These are phyloP conservation scores for Penicillium longicatenatum DNA, from an alignment of 495 filamentous ascomycete species.

Conservation along the genomic window DNA sequence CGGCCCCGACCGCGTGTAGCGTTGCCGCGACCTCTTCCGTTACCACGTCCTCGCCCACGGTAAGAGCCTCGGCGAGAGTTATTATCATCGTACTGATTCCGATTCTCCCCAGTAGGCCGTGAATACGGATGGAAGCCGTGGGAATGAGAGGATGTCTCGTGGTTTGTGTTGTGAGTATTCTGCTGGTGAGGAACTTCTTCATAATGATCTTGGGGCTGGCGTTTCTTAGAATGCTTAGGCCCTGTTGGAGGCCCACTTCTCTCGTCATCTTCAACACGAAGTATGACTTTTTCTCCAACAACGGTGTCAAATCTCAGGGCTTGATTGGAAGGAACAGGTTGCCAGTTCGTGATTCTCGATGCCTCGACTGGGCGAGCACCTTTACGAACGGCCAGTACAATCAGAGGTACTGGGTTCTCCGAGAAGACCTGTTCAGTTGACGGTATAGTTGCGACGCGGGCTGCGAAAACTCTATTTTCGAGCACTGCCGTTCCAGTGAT, in stretches of 20 bases:
- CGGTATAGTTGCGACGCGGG: conserved; percentile 71
- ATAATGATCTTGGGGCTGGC: conserved; percentile 29
- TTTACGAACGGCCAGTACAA: conserved; percentile 73
- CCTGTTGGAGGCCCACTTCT: not conserved
- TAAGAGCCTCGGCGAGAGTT: conserved; percentile 42
- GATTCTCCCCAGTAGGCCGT: conserved; percentile 10
- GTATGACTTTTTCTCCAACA: conserved; percentile 81
- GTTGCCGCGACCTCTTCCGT: conserved; percentile 47
- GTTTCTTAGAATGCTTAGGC: conserved; percentile 38
- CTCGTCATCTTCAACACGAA: conserved; percentile 73
- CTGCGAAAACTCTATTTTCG: conserved; percentile 87
- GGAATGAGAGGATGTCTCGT: conserved; percentile 21
- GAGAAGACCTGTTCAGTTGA: conserved; percentile 65
- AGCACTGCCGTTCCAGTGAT: conserved; percentile 72
- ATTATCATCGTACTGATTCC: conserved; percentile 29
- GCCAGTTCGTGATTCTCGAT: conserved; percentile 81
- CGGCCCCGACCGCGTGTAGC: conserved; percentile 36
- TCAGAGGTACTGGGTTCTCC: conserved; percentile 69
- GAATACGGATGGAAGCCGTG: conserved; percentile 25
- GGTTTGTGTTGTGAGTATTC: conserved; percentile 11
- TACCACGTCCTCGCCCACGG: conserved; percentile 48
- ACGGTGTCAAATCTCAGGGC: conserved; percentile 71
- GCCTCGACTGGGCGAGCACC: conserved; percentile 78
- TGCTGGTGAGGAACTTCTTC: conserved; percentile 36
- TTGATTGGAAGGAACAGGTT: conserved; percentile 67